Evolutionary conservation across 23 red algal genomes (phyloP).

Genomic region (Gracilaria domingensis): DNA sequence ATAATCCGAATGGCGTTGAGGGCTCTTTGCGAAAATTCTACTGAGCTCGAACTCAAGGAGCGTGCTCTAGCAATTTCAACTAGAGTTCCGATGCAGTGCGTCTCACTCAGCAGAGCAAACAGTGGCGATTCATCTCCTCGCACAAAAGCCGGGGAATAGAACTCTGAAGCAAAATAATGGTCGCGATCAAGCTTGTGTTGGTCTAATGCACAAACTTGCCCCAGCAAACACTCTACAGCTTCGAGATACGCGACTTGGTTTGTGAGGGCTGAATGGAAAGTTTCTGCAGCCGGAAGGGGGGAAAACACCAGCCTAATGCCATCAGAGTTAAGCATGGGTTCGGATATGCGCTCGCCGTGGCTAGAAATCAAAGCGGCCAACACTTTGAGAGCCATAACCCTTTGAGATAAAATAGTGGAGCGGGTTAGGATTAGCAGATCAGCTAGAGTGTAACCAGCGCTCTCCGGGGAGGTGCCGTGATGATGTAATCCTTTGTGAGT

Average conservation of each 20-base stretch:
- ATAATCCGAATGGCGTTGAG: constrained; percentile 23
- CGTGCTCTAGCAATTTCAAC: constrained; percentile 36
- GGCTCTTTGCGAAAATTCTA: constrained; percentile 15
- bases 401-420: constrained; percentile 62
- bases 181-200: constrained; percentile 25
- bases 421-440: constrained; percentile 62
- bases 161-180: constrained; percentile 42
- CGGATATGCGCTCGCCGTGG: constrained; percentile 23
- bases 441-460: constrained; percentile 72
- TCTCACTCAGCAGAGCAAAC: constrained; percentile 11
- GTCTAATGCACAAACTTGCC: neutral
- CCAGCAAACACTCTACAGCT: constrained; percentile 42
- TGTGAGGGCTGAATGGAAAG: constrained; percentile 49
- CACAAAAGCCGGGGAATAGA: constrained; percentile 43
- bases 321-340: constrained; percentile 52
- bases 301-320: constrained; percentile 47
- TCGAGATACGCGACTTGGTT: constrained; percentile 54
- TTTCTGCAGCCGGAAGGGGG: constrained; percentile 21
- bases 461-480: constrained; percentile 60
- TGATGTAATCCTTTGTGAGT: constrained; percentile 72
- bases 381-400: constrained; percentile 61
- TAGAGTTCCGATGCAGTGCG: constrained; percentile 7
- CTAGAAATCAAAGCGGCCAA: constrained; percentile 28
- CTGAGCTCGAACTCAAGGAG: neutral
- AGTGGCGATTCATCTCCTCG: neutral